Percentiles rank a stretch among this genome's conserved stretches.
These are phyloP conservation scores for Epichloe sibirici DNA, from an alignment of 2,329 filamentous ascomycete species.

Conservation along the genomic window DNA sequence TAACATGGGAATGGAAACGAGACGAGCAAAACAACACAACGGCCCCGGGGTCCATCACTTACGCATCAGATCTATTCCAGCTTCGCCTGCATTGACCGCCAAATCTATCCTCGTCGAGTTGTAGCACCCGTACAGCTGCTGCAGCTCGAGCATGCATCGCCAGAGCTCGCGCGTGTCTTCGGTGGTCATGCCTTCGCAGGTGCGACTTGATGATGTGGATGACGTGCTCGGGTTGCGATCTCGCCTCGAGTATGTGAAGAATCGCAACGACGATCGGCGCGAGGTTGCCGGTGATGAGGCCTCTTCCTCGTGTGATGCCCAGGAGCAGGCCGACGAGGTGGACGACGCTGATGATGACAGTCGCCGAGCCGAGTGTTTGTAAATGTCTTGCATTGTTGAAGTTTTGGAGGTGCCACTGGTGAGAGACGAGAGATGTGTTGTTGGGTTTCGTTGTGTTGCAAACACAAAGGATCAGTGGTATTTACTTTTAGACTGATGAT, in stretches of 20 bases:
- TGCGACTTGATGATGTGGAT: constrained; percentile 16
- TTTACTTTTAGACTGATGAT: background rate
- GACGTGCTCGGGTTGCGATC: constrained; percentile 7
- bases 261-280: constrained; percentile 13
- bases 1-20: background rate
- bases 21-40: background rate
- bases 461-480: background rate
- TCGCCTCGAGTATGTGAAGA: constrained; percentile 2
- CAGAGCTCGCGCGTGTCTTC: constrained; percentile 31
- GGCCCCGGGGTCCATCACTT: constrained; percentile 13
- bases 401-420: background rate
- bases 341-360: constrained; percentile 4
- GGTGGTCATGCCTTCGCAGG: constrained; percentile 18
- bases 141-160: constrained; percentile 36
- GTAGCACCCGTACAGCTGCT: constrained; percentile 35
- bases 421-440: background rate
- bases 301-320: background rate
- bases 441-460: background rate
- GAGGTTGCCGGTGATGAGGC: constrained; percentile 9
- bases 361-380: background rate
- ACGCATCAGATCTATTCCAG: constrained; percentile 32
- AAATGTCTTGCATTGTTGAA: background rate
- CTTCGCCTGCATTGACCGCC: constrained; percentile 29
- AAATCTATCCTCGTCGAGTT: constrained; percentile 36
- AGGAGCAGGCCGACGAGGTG: constrained; percentile 1